These are phyloP conservation scores for Globisporangium cystogenes DNA, from an alignment of 352 stramenopile genomes.

Conservation along the genomic window DNA sequence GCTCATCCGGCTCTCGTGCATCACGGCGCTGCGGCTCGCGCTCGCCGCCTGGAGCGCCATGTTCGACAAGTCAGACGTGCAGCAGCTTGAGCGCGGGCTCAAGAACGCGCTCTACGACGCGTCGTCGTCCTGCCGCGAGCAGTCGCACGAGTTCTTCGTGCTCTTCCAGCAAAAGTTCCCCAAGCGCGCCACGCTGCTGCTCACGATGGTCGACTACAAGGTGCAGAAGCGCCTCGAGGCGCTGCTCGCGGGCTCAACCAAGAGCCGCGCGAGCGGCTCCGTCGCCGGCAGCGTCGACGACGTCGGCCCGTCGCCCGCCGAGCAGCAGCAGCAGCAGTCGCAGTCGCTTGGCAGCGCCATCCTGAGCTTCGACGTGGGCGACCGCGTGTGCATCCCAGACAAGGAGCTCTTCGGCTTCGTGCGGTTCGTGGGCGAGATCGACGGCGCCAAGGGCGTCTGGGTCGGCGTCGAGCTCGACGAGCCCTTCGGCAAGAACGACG, in stretches of 20 bases:
- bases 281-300: conserved; percentile 46
- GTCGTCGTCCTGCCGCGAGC: conserved; percentile 59
- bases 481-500: conserved; percentile 77
- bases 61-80: conserved; percentile 75
- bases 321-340: not conserved
- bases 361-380: conserved; percentile 52
- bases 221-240: conserved; percentile 75
- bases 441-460: conserved; percentile 63
- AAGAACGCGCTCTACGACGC: conserved; percentile 72
- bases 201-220: conserved; percentile 75
- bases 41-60: conserved; percentile 63
- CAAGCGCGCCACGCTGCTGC: conserved; percentile 60
- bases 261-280: conserved; percentile 15
- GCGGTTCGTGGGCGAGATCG: conserved; percentile 69
- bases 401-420: conserved; percentile 82
- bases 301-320: conserved; percentile 9
- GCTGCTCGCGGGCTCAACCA: conserved; percentile 22
- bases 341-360: conserved; percentile 6
- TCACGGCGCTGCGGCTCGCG: conserved; percentile 46
- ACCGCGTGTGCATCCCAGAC: conserved; percentile 81
- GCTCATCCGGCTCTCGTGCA: conserved; percentile 69
- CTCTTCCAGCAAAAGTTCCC: conserved; percentile 75
- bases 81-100: conserved; percentile 73
- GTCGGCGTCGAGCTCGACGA: conserved; percentile 77
- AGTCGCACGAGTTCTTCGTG: conserved; percentile 65